Evolutionary conservation across 2,329 filamentous ascomycete species (phyloP).

Genomic region (Claviceps sp.): DNA sequence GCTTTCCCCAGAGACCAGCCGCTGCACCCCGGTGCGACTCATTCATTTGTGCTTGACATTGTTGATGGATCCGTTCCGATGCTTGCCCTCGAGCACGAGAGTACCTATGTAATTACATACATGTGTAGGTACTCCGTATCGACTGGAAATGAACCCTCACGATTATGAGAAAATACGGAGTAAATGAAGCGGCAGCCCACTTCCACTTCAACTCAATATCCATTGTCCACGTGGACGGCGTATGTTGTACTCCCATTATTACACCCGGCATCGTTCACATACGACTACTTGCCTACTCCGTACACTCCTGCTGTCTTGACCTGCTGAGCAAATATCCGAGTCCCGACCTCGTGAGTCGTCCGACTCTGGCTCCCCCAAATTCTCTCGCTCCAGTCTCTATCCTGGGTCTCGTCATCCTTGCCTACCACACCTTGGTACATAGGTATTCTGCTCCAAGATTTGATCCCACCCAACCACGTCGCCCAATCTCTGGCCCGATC

Average conservation of each 20-base stretch:
- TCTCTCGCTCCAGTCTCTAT: slow-evolving; percentile 1
- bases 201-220: no score
- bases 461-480: slow-evolving; percentile 6
- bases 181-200: no score
- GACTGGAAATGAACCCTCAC: no score
- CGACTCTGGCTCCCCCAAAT: slow-evolving; percentile 1
- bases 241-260: neutral
- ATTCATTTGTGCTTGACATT: neutral
- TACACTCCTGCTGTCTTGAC: slow-evolving; percentile 4
- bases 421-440: neutral
- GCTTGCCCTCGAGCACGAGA: neutral
- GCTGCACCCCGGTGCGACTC: slow-evolving; percentile 3
- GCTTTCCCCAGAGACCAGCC: neutral
- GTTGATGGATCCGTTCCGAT: neutral
- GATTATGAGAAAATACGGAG: no score
- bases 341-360: slow-evolving; percentile 3
- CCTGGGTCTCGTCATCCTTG: slow-evolving; percentile 1
- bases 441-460: slow-evolving; percentile 6
- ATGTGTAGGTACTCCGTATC: no score
- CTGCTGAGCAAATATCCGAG: slow-evolving; percentile 3
- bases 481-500: slow-evolving; percentile 2
- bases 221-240: neutral
- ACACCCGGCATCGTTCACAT: neutral
- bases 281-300: neutral
- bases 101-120: neutral